A percentile compares a stretch with the other conserved stretches of the same genome.
Evolutionary conservation across 257 asterid species (phyloP).

Genomic region (Cynanchum wilfordii): DNA sequence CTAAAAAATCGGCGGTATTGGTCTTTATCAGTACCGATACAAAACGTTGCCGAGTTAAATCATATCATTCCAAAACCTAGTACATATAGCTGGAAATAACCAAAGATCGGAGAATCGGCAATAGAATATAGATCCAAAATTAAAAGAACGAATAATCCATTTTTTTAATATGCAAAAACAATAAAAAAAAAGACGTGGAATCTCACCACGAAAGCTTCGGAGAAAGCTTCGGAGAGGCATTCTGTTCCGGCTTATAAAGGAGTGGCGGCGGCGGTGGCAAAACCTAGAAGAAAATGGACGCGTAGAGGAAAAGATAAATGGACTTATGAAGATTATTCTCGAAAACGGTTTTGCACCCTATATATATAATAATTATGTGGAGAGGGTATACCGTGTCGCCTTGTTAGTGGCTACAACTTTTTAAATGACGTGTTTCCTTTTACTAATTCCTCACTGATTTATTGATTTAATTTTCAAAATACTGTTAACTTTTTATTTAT

Average conservation of each 20-base stretch:
- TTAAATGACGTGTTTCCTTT: no score
- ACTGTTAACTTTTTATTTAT: no score
- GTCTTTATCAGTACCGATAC: no score
- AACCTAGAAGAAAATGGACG: slow-evolving; percentile 16
- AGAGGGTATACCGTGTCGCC: no score
- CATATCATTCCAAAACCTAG: slow-evolving; percentile 6
- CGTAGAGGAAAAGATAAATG: not conserved
- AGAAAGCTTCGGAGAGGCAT: slow-evolving; percentile 87
- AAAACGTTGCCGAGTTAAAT: no score
- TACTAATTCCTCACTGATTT: no score
- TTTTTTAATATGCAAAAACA: not conserved
- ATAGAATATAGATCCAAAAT: not conserved
- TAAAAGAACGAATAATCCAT: not conserved
- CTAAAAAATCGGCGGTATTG: no score
- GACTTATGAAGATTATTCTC: not conserved
- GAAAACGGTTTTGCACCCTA: not conserved
- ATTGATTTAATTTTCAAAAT: no score
- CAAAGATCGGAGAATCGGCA: not conserved
- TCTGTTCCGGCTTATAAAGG: not conserved
- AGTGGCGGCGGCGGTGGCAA: not conserved
- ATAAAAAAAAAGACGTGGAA: not conserved
- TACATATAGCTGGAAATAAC: not conserved
- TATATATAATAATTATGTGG: not conserved
- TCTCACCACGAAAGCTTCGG: no score
- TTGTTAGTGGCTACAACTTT: no score